Evolutionary conservation across 768 basidiomycete genomes (phyloP), one percentile per base, ranked within the genome.

Genomic region (Boletales sp.): DNA sequence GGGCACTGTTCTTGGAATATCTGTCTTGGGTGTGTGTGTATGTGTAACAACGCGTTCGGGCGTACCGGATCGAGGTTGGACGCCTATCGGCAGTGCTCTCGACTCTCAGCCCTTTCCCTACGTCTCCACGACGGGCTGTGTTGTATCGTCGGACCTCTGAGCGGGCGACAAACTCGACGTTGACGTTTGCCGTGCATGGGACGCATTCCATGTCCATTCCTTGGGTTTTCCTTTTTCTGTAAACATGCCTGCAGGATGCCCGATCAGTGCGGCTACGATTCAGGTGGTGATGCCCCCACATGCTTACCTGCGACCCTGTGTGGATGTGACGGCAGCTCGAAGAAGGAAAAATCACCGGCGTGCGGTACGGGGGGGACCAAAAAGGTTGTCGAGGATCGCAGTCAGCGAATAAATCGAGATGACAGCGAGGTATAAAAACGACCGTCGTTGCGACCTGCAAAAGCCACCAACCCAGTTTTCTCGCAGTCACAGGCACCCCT

Each of bases 1-100:
- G 46, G 49, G 52, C 48, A 47, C 42, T 51, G 48, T 51, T 59
- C 64, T 64, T 62, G 68, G 62, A 44, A 38, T 60, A 18, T 31
- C 50, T 56, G 48, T 44, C 53, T 51, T 56, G 24, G 24, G 24
- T 45, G 52, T 62, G 51, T 45, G 51, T 27, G 21, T 58, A 43
- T 45, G 51, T 27, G 21, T 58, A 43, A 43, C 24, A 27, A 50
- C 34, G 32, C 50, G 51, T 54, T 45, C 51, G 41, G 46, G 44
- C 30, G 52, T 27, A 48, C 52, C 43, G 45, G 24, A 3, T 27
- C 24, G 24, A 27, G 24, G 24, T 27, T 27, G 24, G 24, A 27
- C 24, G 24, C 24, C 6, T 7, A 7, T 7, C 4, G 6, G 24
- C 24, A 27, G 24, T 27, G 4, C 24, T 27, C 24, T 27, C 24